Evolutionary conservation across 495 filamentous ascomycete genomes (phyloP).

Genomic region (Ascodesmis nigricans): DNA sequence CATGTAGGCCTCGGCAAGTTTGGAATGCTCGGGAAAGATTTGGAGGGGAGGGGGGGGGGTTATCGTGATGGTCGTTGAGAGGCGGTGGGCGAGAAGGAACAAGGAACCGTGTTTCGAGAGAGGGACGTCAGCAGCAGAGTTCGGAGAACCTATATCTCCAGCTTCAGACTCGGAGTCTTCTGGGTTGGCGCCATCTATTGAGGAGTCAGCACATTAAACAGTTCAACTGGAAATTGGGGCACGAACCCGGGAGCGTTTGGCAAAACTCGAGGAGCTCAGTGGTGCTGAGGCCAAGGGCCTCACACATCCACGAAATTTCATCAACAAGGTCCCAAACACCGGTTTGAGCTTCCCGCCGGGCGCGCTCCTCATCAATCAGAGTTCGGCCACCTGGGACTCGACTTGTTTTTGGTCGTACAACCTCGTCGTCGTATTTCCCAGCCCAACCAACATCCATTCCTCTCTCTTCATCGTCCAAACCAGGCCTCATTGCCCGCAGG

Average conservation of each 20-base stretch:
- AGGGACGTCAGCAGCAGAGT: conserved; percentile 36
- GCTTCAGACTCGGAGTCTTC: conserved; percentile 14
- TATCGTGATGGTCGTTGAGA: conserved; percentile 33
- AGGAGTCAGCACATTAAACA: conserved; percentile 24
- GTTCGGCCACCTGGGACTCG: conserved; percentile 18
- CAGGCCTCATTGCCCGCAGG: conserved; percentile 19
- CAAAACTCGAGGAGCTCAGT: conserved; percentile 28
- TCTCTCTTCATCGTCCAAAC: conserved; percentile 29
- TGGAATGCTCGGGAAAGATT: conserved; percentile 43
- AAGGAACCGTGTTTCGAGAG: conserved; percentile 50
- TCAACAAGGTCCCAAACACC: conserved; percentile 15
- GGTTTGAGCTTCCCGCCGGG: conserved; percentile 14
- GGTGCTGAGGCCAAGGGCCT: conserved; percentile 24
- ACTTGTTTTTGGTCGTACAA: conserved; percentile 16
- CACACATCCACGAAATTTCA: conserved; percentile 14
- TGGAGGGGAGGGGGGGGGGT: conserved; percentile 30
- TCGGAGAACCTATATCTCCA: conserved; percentile 22
- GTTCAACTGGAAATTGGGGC: conserved; percentile 16
- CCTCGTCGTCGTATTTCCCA: conserved; percentile 27
- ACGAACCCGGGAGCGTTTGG: conserved; percentile 20
- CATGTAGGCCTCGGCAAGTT: conserved; percentile 35
- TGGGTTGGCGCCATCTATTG: conserved; percentile 22
- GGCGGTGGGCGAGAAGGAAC: conserved; percentile 33
- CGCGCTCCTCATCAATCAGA: conserved; percentile 17
- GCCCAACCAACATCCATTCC: conserved; percentile 52